Evolutionary conservation across 352 stramenopile species (phyloP).

Genomic region (Pythium apleroticum): DNA sequence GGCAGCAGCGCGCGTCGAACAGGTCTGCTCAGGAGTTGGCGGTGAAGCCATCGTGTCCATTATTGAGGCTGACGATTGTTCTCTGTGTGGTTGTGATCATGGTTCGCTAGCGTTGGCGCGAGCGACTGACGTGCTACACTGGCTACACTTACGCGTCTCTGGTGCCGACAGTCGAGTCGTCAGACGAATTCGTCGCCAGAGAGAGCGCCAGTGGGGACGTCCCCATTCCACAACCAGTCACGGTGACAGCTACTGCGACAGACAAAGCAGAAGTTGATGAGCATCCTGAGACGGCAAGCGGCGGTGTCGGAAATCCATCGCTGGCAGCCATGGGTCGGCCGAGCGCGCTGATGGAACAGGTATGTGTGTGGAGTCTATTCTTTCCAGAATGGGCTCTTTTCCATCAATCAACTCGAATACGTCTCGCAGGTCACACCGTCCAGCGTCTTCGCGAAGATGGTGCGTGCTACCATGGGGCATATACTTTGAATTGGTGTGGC

Average conservation of each 20-base stretch:
- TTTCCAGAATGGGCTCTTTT: too few relatives aligned
- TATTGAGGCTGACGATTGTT: background rate
- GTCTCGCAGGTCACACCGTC: slow-evolving; percentile 9
- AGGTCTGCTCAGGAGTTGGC: too few relatives aligned
- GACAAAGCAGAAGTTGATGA: background rate
- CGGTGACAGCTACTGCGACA: background rate
- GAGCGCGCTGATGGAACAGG: background rate
- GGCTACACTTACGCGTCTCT: slow-evolving; percentile 1
- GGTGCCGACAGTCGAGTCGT: background rate
- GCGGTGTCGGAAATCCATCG: background rate
- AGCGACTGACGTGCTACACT: slow-evolving; percentile 22
- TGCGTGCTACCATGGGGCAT: too few relatives aligned
- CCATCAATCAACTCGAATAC: background rate
- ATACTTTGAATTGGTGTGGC: too few relatives aligned
- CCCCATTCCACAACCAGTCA: background rate
- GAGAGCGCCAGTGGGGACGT: background rate
- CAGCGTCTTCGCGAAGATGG: slow-evolving; percentile 26
- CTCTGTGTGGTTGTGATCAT: background rate
- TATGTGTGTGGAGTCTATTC: background rate
- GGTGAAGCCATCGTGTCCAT: background rate
- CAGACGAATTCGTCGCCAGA: background rate
- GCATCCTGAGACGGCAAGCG: background rate
- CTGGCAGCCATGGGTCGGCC: background rate
- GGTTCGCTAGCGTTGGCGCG: slow-evolving; percentile 19
- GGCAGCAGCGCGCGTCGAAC: slow-evolving; percentile 8